Evolutionary conservation across 345 rosid genomes (phyloP).

Genomic region (Populus tremula): DNA sequence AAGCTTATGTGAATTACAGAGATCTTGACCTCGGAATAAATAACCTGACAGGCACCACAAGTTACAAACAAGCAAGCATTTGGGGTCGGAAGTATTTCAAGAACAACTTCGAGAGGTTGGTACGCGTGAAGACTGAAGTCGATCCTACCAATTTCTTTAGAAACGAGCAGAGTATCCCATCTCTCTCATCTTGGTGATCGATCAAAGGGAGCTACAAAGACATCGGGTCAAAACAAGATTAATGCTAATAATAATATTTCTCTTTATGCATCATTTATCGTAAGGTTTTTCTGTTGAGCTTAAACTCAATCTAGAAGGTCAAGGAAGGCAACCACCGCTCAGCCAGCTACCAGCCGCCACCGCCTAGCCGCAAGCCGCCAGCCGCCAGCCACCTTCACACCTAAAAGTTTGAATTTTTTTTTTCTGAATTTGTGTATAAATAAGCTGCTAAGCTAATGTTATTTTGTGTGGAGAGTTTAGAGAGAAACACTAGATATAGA

Average conservation of each 20-base stretch:
- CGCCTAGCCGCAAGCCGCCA: too few relatives aligned
- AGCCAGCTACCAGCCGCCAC: too few relatives aligned
- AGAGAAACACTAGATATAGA: too few relatives aligned
- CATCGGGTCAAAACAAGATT: background rate
- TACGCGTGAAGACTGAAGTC: background rate
- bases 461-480: too few relatives aligned
- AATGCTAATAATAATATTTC: background rate
- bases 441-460: too few relatives aligned
- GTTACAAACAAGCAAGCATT: background rate
- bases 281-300: background rate
- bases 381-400: too few relatives aligned
- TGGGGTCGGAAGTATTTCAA: background rate
- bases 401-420: too few relatives aligned
- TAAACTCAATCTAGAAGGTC: too few relatives aligned
- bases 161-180: background rate
- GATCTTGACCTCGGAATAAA: constrained; percentile 15
- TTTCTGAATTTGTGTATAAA: too few relatives aligned
- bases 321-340: too few relatives aligned
- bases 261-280: background rate
- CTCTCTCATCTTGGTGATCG: background rate
- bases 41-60: background rate
- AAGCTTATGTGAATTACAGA: constrained; percentile 31
- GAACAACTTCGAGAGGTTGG: background rate
- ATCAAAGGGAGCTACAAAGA: background rate
- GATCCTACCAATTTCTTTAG: background rate